Evolutionary conservation across 768 basidiomycete species (phyloP).

Genomic region (Lactarius hengduanensis): DNA sequence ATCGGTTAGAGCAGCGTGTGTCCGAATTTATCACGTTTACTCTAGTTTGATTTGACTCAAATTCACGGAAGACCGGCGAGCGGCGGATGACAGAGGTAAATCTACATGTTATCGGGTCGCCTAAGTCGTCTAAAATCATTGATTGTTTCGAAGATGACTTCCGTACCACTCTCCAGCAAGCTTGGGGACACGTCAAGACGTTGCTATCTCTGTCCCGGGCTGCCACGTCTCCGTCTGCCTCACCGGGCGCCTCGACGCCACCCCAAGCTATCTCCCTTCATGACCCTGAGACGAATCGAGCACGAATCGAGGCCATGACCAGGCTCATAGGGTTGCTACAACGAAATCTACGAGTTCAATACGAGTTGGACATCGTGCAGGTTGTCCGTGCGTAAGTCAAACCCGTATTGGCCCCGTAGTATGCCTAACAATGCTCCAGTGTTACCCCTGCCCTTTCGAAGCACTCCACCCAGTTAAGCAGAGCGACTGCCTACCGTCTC

Average conservation of each 20-base stretch:
- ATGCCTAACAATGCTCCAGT: slow-evolving; percentile 43
- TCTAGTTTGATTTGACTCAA: not conserved
- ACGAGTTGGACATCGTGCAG: slow-evolving; percentile 67
- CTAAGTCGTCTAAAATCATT: not conserved
- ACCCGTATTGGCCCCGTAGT: slow-evolving; percentile 5
- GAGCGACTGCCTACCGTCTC: slow-evolving; percentile 81
- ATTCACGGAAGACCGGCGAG: slow-evolving; percentile 22
- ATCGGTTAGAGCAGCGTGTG: slow-evolving; percentile 26
- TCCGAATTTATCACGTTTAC: not conserved
- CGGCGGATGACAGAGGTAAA: slow-evolving; percentile 28
- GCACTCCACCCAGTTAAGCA: slow-evolving; percentile 62
- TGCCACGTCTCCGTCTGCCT: slow-evolving; percentile 35
- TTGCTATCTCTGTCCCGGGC: slow-evolving; percentile 48
- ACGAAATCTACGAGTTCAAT: slow-evolving; percentile 70
- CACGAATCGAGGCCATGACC: slow-evolving; percentile 61
- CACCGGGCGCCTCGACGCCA: slow-evolving; percentile 38
- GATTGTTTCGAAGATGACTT: slow-evolving; percentile 57
- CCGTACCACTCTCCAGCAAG: slow-evolving; percentile 66
- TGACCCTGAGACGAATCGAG: slow-evolving; percentile 44
- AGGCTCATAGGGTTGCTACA: slow-evolving; percentile 65
- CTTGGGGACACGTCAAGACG: slow-evolving; percentile 55
- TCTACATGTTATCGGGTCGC: not conserved
- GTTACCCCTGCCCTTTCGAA: slow-evolving; percentile 81
- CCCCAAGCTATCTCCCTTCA: slow-evolving; percentile 40
- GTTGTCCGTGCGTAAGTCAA: slow-evolving; percentile 71